Percentiles rank a stretch among this genome's conserved stretches.
phyloP scores from a whole-genome alignment of 345 rosid genomes.

The Arabis hirsuta region DNA sequence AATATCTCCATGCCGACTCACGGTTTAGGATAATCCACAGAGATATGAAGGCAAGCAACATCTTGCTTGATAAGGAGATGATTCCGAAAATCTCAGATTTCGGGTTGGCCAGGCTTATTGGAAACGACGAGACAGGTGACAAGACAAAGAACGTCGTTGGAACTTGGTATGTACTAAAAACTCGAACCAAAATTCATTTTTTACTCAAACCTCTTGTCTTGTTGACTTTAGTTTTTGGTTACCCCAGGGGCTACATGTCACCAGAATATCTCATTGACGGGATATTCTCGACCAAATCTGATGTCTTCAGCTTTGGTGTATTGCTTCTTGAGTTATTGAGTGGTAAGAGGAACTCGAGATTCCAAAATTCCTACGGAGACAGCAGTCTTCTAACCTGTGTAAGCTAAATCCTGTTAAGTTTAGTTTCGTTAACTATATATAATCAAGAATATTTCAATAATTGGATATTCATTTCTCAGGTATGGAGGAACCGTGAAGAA shows the following conservation, averaged over 20 bases:
- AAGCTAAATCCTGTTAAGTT: background rate
- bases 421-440: background rate
- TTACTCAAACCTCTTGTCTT: too few relatives aligned
- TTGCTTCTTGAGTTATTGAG: background rate
- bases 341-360: background rate
- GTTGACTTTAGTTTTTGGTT: background rate
- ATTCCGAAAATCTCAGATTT: background rate
- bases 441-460: too few relatives aligned
- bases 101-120: background rate
- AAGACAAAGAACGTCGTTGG: background rate
- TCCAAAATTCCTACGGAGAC: background rate
- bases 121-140: background rate
- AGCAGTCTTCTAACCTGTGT: background rate
- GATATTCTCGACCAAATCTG: background rate
- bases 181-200: too few relatives aligned
- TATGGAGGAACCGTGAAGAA: too few relatives aligned
- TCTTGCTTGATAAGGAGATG: constrained; percentile 9
- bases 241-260: background rate
- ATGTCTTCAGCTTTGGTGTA: background rate
- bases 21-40: background rate
- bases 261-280: background rate
- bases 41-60: constrained; percentile 7
- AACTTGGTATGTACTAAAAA: background rate
- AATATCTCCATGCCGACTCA: background rate
- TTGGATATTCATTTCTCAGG: too few relatives aligned